phyloP scores from a whole-genome alignment of 257 asterid genomes.

The Solanum chmielewskii region DNA sequence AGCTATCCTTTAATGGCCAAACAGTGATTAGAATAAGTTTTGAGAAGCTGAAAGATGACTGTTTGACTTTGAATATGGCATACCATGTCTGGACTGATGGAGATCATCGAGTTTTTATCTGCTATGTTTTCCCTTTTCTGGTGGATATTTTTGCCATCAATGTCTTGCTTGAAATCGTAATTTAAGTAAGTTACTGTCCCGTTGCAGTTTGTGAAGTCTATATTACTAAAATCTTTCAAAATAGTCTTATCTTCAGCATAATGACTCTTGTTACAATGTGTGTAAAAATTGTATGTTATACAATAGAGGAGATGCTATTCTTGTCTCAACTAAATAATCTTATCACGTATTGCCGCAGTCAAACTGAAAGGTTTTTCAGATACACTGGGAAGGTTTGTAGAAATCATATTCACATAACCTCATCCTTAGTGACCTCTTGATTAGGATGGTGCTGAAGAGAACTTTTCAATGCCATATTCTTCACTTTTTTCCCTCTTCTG shows the following conservation, averaged over 20 bases:
- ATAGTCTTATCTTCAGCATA: not conserved
- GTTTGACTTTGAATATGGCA: not conserved
- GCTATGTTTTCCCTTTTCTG: not conserved
- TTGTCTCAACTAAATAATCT: not conserved
- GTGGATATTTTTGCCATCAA: not conserved
- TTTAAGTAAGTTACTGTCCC: not conserved
- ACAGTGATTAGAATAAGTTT: not conserved
- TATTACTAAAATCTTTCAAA: not conserved
- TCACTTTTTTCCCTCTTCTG: not conserved
- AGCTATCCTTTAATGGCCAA: not conserved
- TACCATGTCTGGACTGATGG: not conserved
- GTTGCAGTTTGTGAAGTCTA: not conserved
- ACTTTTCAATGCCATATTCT: not conserved
- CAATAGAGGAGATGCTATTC: not conserved
- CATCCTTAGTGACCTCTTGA: not conserved
- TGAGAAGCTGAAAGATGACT: not conserved
- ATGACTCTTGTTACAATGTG: not conserved
- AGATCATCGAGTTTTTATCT: not conserved
- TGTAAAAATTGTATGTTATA: not conserved
- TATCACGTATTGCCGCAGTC: not conserved
- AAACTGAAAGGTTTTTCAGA: not conserved
- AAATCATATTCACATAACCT: not conserved
- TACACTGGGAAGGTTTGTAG: not conserved
- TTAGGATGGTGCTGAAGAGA: not conserved
- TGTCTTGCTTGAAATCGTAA: not conserved